Conservation (phyloP, 2,329 filamentous ascomycete genomes). For the Helminthosporium solani region DNA sequence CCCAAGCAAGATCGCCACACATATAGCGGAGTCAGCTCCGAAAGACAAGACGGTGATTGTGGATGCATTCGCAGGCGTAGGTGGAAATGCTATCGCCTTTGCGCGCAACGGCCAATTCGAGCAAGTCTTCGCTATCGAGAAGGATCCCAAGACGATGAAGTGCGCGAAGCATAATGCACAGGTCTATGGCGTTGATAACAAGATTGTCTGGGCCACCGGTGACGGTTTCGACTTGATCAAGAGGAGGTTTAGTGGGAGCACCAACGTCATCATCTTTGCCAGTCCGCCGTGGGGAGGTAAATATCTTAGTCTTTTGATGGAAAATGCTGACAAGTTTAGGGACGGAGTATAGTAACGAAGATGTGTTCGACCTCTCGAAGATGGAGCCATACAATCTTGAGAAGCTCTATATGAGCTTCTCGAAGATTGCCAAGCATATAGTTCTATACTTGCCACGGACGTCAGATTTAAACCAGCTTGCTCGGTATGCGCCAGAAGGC, state of each 20-base stretch:
- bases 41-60: constrained; percentile 66
- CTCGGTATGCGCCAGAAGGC: constrained; percentile 32
- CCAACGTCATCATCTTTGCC: constrained; percentile 64
- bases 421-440: constrained; percentile 50
- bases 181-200: constrained; percentile 75
- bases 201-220: constrained; percentile 82
- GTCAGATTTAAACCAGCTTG: constrained; percentile 43
- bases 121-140: constrained; percentile 85
- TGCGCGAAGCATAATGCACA: constrained; percentile 92
- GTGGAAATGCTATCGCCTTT: constrained; percentile 94
- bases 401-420: constrained; percentile 44
- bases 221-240: constrained; percentile 79
- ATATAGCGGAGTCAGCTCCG: constrained; percentile 62
- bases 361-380: constrained; percentile 76
- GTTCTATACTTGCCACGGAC: constrained; percentile 79
- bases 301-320: constrained; percentile 13
- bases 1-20: constrained; percentile 67
- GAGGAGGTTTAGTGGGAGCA: constrained; percentile 51
- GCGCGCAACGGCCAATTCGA: constrained; percentile 77
- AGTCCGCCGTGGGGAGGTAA: constrained; percentile 74
- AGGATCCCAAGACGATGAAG: constrained; percentile 73
- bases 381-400: constrained; percentile 84
- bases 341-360: constrained; percentile 61
- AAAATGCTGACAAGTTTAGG: constrained; percentile 43
- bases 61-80: constrained; percentile 87